phyloP scores from a whole-genome alignment of 495 filamentous ascomycete genomes.

The Penicillium macrosclerotiorum region DNA sequence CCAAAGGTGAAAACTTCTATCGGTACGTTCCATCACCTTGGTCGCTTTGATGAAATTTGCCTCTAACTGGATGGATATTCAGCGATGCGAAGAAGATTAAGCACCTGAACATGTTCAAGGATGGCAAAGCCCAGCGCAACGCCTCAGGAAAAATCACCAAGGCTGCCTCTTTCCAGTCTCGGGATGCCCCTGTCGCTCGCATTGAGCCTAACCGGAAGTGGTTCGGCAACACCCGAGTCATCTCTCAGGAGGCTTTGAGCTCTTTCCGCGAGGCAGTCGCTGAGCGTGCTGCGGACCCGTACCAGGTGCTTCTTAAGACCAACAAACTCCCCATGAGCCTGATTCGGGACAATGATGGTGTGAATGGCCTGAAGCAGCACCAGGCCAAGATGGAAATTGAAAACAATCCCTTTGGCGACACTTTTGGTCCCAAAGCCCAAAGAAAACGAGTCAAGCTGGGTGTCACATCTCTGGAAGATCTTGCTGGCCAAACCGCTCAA shows the following conservation, averaged over 20 bases:
- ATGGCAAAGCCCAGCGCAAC: conserved; percentile 73
- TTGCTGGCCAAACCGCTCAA: conserved; percentile 74
- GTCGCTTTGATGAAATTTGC: neutral
- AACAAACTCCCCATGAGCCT: conserved; percentile 91
- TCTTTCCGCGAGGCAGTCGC: conserved; percentile 92
- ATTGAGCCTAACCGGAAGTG: conserved; percentile 93
- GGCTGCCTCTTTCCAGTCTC: conserved; percentile 80
- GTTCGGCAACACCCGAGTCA: conserved; percentile 73
- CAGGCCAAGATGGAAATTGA: conserved; percentile 93
- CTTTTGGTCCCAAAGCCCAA: conserved; percentile 91
- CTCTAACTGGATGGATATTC: conserved; percentile 17
- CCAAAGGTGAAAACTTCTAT: conserved; percentile 97
- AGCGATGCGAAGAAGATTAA: conserved; percentile 83
- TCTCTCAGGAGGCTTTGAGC: conserved; percentile 64
- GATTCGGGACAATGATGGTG: conserved; percentile 61
- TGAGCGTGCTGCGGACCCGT: conserved; percentile 85
- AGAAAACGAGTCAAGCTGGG: conserved; percentile 86
- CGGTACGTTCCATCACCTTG: conserved; percentile 44
- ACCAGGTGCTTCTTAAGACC: conserved; percentile 85
- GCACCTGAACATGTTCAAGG: conserved; percentile 82
- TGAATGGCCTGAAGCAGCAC: conserved; percentile 86
- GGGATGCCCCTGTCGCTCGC: conserved; percentile 73
- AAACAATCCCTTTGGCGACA: conserved; percentile 78
- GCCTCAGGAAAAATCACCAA: conserved; percentile 72
- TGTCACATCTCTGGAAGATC: conserved; percentile 74